Conservation (phyloP, 345 rosid species). For the Lagerstroemia speciosa region DNA sequence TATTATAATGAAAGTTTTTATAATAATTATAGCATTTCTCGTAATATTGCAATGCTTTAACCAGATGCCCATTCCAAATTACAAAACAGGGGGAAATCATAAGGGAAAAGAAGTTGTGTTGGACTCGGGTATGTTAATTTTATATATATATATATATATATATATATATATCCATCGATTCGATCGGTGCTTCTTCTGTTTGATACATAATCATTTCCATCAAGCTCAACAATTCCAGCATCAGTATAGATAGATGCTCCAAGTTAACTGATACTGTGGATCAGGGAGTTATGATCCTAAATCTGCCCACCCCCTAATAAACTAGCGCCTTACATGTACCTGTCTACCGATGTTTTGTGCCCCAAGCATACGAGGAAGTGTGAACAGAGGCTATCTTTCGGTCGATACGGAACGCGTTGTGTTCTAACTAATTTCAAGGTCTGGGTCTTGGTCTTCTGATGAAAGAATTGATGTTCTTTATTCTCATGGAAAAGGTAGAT, state of each 20-base stretch:
- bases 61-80: too few species aligned
- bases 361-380: background rate
- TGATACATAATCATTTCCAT: background rate
- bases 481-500: background rate
- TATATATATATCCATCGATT: too few species aligned
- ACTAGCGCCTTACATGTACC: background rate
- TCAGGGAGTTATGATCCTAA: background rate
- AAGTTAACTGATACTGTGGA: background rate
- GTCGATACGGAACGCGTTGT: background rate
- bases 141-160: too few species aligned
- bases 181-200: background rate
- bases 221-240: background rate
- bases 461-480: background rate
- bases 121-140: too few species aligned
- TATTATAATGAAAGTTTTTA: too few species aligned
- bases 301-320: background rate
- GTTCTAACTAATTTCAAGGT: background rate
- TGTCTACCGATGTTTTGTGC: background rate
- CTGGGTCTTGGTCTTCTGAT: background rate
- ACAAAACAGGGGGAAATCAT: too few species aligned
- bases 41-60: too few species aligned
- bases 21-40: too few species aligned
- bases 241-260: background rate
- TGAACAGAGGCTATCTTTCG: background rate
- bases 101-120: too few species aligned